Evolutionary conservation across 1,284 basidiomycete species (phyloP), one percentile per base, ranked within the genome.

Genomic region (Puccinia horiana): DNA sequence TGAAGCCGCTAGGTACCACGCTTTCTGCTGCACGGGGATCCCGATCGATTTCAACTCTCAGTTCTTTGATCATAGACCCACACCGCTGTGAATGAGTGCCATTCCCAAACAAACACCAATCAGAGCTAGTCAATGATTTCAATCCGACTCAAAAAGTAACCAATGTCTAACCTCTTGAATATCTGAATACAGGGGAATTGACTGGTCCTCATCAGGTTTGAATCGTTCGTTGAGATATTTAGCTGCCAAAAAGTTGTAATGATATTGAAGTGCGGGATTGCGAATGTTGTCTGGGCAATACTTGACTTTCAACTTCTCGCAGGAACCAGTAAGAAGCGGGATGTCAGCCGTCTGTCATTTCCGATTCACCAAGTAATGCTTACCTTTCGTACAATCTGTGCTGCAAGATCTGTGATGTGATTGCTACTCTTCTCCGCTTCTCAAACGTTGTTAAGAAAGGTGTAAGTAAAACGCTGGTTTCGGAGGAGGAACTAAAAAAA

Each of bases 201-300:
- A 94, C 83, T 92, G 88, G 86, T 98, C 95, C 84, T 92, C 91
- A 83, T 94, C 93, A 44, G 49, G 49, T 42, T 61, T 23, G n/a
- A 85, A 49, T 8, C 83, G 67, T 86, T 96, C 93, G 76, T 93
- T 92, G 87, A 98, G 96, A 0, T 96, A 96, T 76, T 91, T 92
- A 20, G 95, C 94, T 88, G 97, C 92, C 3, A 98, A 90, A 85
- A 95, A 93, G 12, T 91, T 92, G 86, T 96, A 95, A 86, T 97
- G 94, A 85, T 92, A 94, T 14, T 92, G 92, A 80, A 98, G 90
- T 0, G 88, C 88, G 86, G 75, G 75, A n/a, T 76, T 76, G 14
- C n/a, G 58, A 63, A 63, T 61, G n/a, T 61, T 76, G 4, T 76
- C 4, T 26, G 58, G 58, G 3, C 8, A 16, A 20, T 76, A 76